Evolutionary conservation across 345 rosid genomes (phyloP).

Genomic region (Eucalyptus tenuipes): DNA sequence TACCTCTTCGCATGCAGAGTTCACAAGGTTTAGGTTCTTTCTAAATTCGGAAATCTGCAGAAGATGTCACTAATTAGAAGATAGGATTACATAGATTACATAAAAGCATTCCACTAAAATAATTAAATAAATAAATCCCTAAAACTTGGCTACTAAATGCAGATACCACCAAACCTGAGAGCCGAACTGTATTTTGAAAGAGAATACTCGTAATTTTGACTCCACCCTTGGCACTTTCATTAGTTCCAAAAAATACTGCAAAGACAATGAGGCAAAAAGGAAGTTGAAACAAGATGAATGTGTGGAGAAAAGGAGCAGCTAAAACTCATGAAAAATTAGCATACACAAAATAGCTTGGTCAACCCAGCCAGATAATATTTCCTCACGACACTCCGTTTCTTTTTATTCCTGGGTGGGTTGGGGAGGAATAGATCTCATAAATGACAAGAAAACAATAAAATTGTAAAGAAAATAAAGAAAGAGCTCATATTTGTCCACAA

Average conservation of each 20-base stretch:
- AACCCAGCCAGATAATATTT: neutral
- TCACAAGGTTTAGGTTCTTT: conserved; percentile 70
- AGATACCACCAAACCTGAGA: conserved; percentile 77
- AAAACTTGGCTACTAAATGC: neutral
- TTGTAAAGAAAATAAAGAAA: neutral
- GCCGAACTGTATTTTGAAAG: conserved; percentile 90
- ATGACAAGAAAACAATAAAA: neutral
- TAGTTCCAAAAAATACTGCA: conserved; percentile 84
- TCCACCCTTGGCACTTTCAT: conserved; percentile 99
- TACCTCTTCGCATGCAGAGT: conserved; percentile 95
- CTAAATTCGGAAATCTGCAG: conserved; percentile 75
- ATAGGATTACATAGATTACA: neutral
- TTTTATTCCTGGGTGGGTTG: neutral
- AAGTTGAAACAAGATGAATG: neutral
- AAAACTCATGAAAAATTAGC: neutral
- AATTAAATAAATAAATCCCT: neutral
- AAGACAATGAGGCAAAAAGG: neutral
- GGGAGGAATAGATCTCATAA: neutral
- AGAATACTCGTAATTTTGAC: conserved; percentile 89
- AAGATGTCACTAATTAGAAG: neutral
- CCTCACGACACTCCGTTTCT: neutral
- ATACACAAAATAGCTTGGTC: neutral
- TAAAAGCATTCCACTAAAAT: neutral
- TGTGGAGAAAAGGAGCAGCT: neutral
- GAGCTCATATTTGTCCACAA: neutral